A percentile compares a stretch with the other conserved stretches of the same genome.
These are phyloP conservation scores for Rubus parviflorus DNA, from an alignment of 306 rosid species.

Conservation along the genomic window DNA sequence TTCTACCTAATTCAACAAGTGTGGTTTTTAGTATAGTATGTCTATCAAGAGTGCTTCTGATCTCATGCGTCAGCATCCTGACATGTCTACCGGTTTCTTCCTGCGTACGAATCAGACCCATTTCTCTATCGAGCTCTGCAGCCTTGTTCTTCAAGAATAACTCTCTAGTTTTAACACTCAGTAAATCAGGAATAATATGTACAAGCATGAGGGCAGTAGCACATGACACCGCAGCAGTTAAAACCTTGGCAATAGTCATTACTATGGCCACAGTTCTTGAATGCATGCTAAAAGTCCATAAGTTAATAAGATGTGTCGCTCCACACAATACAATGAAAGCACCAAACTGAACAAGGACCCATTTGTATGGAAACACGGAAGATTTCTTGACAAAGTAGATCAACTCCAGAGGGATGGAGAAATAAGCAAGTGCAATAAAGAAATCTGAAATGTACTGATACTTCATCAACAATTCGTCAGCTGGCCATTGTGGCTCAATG, in stretches of 20 bases:
- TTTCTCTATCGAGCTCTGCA: constrained; percentile 80
- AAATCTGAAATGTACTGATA: constrained; percentile 81
- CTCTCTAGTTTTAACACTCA: constrained; percentile 80
- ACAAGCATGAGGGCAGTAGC: constrained; percentile 85
- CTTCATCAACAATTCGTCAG: constrained; percentile 68
- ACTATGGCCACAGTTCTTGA: constrained; percentile 67
- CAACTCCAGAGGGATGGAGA: constrained; percentile 78
- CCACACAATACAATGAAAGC: constrained; percentile 85
- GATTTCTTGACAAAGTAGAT: constrained; percentile 85
- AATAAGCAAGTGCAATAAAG: constrained; percentile 76
- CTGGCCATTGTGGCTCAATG: constrained; percentile 68
- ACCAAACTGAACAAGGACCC: constrained; percentile 91
- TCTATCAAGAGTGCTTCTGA: constrained; percentile 78
- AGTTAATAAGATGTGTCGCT: constrained; percentile 74
- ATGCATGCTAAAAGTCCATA: constrained; percentile 69
- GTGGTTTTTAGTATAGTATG: constrained; percentile 76
- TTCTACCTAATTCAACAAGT: constrained; percentile 76
- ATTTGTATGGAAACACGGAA: constrained; percentile 74
- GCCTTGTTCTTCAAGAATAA: constrained; percentile 78
- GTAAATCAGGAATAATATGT: constrained; percentile 76
- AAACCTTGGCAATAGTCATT: constrained; percentile 67
- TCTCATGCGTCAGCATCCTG: constrained; percentile 82
- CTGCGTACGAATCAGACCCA: constrained; percentile 78
- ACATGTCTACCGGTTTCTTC: constrained; percentile 87
- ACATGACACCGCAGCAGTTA: constrained; percentile 79